phyloP scores from a whole-genome alignment of 2,329 filamentous ascomycete species.

The Talaromyces sp. region DNA sequence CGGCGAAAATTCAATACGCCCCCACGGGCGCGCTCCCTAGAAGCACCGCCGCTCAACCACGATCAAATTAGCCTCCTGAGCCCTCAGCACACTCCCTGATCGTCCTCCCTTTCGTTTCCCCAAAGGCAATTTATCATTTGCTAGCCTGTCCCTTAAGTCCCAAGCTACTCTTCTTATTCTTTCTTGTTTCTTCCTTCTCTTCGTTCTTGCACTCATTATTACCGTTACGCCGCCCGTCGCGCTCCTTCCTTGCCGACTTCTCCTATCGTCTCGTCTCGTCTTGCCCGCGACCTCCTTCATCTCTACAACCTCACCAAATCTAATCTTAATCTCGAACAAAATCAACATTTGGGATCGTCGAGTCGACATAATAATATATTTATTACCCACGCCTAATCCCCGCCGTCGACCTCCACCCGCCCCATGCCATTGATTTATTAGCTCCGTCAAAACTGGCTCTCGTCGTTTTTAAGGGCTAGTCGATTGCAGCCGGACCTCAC shows the following conservation, averaged over 20 bases:
- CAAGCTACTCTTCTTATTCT: neutral
- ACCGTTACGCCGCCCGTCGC: neutral
- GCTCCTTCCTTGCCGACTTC: neutral
- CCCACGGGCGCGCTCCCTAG: neutral
- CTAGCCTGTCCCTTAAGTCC: neutral
- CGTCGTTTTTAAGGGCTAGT: neutral
- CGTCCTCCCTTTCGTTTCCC: neutral
- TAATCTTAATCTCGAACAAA: neutral
- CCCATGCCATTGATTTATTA: no score
- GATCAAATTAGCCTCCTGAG: neutral
- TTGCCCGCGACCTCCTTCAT: neutral
- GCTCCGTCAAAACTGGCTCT: neutral
- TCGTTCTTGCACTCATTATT: neutral
- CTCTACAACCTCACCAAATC: neutral
- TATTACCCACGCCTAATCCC: no score
- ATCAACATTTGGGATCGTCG: neutral
- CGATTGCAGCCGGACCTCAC: neutral
- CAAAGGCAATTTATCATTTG: neutral
- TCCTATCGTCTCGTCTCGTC: neutral
- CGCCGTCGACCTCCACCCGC: no score
- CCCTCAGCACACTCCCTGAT: neutral
- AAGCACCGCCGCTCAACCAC: neutral
- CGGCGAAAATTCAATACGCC: neutral
- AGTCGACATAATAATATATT: neutral
- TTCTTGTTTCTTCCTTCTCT: neutral